phyloP scores from a whole-genome alignment of 2,329 filamentous ascomycete species.

The Monilinia laxa region DNA sequence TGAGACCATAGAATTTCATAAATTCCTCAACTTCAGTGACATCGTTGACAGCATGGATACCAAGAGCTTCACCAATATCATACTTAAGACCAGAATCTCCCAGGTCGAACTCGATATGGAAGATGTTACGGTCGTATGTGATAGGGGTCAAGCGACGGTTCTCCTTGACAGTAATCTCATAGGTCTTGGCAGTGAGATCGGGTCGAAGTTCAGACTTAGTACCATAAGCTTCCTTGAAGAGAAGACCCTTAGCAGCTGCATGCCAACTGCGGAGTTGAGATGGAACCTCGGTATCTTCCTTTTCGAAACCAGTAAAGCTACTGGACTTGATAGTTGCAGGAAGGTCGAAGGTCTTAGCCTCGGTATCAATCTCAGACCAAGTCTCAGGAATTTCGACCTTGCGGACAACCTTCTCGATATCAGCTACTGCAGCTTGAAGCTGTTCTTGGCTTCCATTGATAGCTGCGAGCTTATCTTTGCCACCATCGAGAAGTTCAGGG shows the following conservation, averaged over 20 bases:
- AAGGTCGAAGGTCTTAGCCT: conserved; percentile 54
- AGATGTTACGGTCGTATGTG: conserved; percentile 96
- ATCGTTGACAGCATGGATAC: conserved; percentile 95
- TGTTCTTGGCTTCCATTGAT: conserved; percentile 53
- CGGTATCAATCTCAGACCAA: conserved; percentile 73
- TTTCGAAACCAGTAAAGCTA: conserved; percentile 80
- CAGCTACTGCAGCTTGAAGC: conserved; percentile 60
- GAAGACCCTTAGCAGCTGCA: conserved; percentile 78
- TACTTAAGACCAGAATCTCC: conserved; percentile 89
- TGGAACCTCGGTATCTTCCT: conserved; percentile 67
- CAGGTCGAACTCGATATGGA: conserved; percentile 99
- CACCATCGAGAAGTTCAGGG: conserved; percentile 61
- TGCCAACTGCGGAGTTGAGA: conserved; percentile 74
- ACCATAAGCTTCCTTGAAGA: conserved; percentile 91
- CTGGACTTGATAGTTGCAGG: conserved; percentile 67
- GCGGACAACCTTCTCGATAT: conserved; percentile 67
- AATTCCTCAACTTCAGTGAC: conserved; percentile 75
- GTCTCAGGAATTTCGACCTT: conserved; percentile 72
- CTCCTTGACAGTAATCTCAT: conserved; percentile 87
- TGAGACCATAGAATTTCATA: conserved; percentile 84
- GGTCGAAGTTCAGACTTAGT: conserved; percentile 74
- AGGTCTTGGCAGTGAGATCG: conserved; percentile 82
- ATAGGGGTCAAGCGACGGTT: conserved; percentile 86
- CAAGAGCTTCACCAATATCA: conserved; percentile 94
- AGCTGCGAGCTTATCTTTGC: conserved; percentile 64